Evolutionary conservation across 495 filamentous ascomycete species (phyloP).

Genomic region (Aspergillus funiculosus): DNA sequence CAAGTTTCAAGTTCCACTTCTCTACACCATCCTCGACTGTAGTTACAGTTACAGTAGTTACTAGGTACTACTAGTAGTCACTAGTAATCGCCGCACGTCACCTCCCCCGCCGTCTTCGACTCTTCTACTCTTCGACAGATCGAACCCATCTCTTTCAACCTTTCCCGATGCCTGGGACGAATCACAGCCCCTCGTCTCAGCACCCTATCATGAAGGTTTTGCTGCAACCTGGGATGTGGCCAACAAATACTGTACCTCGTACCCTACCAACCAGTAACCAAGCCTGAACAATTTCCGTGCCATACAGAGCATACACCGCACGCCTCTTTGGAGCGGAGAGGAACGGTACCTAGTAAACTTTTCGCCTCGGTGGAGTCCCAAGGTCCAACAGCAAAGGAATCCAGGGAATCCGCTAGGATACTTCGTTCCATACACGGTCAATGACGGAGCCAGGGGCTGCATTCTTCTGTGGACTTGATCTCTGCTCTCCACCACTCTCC

Average conservation of each 20-base stretch:
- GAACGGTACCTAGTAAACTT: conserved; percentile 9
- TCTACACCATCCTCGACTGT: too few species aligned
- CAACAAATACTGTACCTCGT: not conserved
- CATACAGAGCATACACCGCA: not conserved
- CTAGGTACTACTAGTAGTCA: not conserved
- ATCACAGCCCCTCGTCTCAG: conserved; percentile 8
- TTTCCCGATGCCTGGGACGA: conserved; percentile 5
- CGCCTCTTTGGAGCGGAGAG: not conserved
- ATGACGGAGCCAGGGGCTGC: conserved; percentile 19
- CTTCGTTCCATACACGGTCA: conserved; percentile 13
- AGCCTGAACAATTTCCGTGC: conserved; percentile 2
- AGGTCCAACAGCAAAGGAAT: not conserved
- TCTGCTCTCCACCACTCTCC: conserved; percentile 1
- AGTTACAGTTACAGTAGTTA: too few species aligned
- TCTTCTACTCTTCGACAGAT: conserved; percentile 9
- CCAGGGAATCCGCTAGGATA: conserved; percentile 3
- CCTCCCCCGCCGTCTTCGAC: conserved; percentile 3
- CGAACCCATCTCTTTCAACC: conserved; percentile 3
- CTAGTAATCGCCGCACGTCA: conserved; percentile 14
- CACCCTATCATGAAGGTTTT: conserved; percentile 3
- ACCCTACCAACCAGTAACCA: not conserved
- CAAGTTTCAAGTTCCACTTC: too few species aligned
- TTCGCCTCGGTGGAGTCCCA: conserved; percentile 15
- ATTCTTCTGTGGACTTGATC: conserved; percentile 1
- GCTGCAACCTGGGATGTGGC: conserved; percentile 1